phyloP scores from a whole-genome alignment of 176 grass and related monocot genomes.

The Alopecurus myosuroides region DNA sequence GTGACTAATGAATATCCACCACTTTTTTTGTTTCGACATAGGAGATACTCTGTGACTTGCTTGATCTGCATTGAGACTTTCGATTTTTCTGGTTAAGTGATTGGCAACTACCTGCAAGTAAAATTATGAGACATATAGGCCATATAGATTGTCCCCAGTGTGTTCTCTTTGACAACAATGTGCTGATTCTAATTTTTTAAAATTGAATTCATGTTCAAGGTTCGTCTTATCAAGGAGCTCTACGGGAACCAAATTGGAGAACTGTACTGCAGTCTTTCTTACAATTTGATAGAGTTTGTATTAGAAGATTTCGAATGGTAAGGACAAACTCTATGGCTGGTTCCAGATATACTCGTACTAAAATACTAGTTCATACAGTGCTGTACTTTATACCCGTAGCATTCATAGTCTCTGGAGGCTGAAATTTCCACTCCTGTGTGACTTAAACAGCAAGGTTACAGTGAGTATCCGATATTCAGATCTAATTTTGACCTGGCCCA shows the following conservation, averaged over 20 bases:
- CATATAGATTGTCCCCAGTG: background rate
- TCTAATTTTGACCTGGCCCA: conserved; percentile 61
- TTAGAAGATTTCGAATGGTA: conserved; percentile 96
- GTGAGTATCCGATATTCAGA: conserved; percentile 80
- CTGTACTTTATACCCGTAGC: background rate
- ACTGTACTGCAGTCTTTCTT: conserved; percentile 74
- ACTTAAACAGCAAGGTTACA: conserved; percentile 76
- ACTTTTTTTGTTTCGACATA: no score
- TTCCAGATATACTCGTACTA: background rate
- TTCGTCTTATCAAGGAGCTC: conserved; percentile 89
- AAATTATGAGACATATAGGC: background rate
- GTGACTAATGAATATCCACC: no score
- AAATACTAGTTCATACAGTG: background rate
- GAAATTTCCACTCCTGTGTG: background rate
- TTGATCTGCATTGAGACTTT: background rate
- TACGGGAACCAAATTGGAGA: conserved; percentile 93
- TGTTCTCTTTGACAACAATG: background rate
- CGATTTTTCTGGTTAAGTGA: background rate
- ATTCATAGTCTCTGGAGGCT: conserved; percentile 1
- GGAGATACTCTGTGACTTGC: background rate
- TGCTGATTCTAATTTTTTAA: conserved; percentile 3
- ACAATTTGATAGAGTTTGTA: conserved; percentile 84
- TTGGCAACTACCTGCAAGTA: background rate
- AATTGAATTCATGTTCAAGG: conserved; percentile 47
- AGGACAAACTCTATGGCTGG: background rate